Evolutionary conservation across 768 basidiomycete species (phyloP).

Genomic region (Mycena sanguinolenta): DNA sequence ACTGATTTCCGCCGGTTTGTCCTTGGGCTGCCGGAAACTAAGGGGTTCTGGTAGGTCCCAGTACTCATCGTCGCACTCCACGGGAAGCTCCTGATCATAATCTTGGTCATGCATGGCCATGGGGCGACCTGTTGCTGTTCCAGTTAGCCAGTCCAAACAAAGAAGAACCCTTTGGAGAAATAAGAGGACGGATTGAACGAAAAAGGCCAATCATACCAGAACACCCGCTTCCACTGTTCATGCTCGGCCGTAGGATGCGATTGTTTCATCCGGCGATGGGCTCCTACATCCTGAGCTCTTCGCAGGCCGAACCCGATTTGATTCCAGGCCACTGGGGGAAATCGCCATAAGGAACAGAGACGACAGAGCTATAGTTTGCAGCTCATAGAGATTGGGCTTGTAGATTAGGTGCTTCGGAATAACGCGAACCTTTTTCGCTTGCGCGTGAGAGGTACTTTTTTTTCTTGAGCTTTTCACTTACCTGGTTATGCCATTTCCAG

Average conservation of each 20-base stretch:
- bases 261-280: conserved; percentile 62
- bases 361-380: conserved; percentile 42
- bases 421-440: conserved; percentile 48
- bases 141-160: conserved; percentile 61
- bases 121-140: conserved; percentile 73
- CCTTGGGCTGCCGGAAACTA: conserved; percentile 74
- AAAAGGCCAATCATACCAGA: conserved; percentile 57
- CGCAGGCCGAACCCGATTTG: conserved; percentile 77
- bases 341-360: conserved; percentile 58
- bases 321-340: conserved; percentile 73
- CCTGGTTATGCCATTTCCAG: conserved; percentile 70
- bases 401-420: conserved; percentile 34
- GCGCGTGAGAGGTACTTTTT: conserved; percentile 12
- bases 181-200: not conserved
- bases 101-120: conserved; percentile 82
- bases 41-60: conserved; percentile 76
- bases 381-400: conserved; percentile 36
- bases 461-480: not conserved
- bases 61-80: conserved; percentile 77
- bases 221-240: conserved; percentile 83
- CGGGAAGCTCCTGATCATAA: conserved; percentile 76
- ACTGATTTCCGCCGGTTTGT: conserved; percentile 65
- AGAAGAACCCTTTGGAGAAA: conserved; percentile 61
- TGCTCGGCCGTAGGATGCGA: conserved; percentile 64
- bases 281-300: conserved; percentile 81